phyloP scores from a whole-genome alignment of 1,139 yeast genomes.

The Torulaspora globosa region DNA sequence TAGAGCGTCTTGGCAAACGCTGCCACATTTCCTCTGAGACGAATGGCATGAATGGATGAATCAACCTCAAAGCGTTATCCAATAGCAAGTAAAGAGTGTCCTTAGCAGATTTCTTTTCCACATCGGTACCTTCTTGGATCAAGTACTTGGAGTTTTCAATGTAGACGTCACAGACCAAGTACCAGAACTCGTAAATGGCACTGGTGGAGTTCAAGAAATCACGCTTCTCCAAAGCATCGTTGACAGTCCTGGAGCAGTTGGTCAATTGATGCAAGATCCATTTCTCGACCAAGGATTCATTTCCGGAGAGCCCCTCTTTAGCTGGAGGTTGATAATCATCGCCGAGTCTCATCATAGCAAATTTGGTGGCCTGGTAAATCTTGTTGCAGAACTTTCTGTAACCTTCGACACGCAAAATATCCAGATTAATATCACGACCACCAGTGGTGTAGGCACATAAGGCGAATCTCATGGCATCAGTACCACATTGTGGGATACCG shows the following conservation, averaged over 20 bases:
- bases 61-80: conserved; percentile 85
- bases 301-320: conserved; percentile 57
- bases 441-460: conserved; percentile 98
- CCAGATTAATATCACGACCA: conserved; percentile 96
- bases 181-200: conserved; percentile 89
- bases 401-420: conserved; percentile 95
- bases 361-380: conserved; percentile 97
- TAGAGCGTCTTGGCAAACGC: conserved; percentile 83
- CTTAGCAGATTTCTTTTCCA: conserved; percentile 82
- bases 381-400: conserved; percentile 99
- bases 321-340: conserved; percentile 81
- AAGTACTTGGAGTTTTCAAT: conserved; percentile 94
- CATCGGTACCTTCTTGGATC: conserved; percentile 84
- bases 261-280: conserved; percentile 92
- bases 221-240: conserved; percentile 69
- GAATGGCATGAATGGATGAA: conserved; percentile 98
- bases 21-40: conserved; percentile 98
- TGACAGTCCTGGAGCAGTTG: conserved; percentile 60
- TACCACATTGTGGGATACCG: conserved; percentile 99
- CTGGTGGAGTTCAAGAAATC: conserved; percentile 87
- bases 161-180: conserved; percentile 92
- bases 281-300: conserved; percentile 88
- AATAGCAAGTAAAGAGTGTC: conserved; percentile 90
- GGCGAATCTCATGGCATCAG: conserved; percentile 97
- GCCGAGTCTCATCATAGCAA: conserved; percentile 90